Base-by-base conservation (phyloP, 106 monocot species). In the Narthecium ossifragum region DNA sequence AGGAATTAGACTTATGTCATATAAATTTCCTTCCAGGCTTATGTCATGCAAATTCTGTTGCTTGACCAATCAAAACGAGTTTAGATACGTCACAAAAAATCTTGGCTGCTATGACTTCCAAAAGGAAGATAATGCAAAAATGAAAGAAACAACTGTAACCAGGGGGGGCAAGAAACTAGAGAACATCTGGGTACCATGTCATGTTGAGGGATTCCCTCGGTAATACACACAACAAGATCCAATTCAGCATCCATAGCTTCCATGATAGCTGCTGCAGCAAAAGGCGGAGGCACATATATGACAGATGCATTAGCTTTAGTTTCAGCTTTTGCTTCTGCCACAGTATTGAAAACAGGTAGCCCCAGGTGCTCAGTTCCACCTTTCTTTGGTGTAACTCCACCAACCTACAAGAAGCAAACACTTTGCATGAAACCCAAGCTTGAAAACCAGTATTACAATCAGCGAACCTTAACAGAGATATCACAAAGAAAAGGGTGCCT, bases 291-390 rank as follows among this genome's bases (percentile, higher is more conserved):
- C 28, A 93, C 93, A 65, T 93, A 93, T 36, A 93, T 83, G 49
- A 89, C 93, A 5, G 89, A 89, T 46, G 94, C 89, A 59, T 94
- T 94, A 46, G 94, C 94, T 38, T 94, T 93, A 8, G 93, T 93
- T 68, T 94, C 94, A 64, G 83, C 80, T 70, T 94, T 94, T 11
- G 94, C 89, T 63, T 94, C 94, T 45, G 94, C 80, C 34, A 94
- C 94, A 14, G 83, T 11, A 63, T 94, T 86, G 65, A 94, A 94
- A 32, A 94, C 89, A 15, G 94, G 89, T 43, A 94, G 73, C 36
- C 89, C 94, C 29, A 94, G 57, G 55, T 94, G 89, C 65, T 94
- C 89, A 1, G 85, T 94, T 62, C 94, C 94, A 27, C 89, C 94
- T 68, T 94, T 94, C 67, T 83, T 94, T 33, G 94, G 94, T 2